phyloP scores from a whole-genome alignment of 2,329 filamentous ascomycete genomes.

The Acrodontium crateriforme region DNA sequence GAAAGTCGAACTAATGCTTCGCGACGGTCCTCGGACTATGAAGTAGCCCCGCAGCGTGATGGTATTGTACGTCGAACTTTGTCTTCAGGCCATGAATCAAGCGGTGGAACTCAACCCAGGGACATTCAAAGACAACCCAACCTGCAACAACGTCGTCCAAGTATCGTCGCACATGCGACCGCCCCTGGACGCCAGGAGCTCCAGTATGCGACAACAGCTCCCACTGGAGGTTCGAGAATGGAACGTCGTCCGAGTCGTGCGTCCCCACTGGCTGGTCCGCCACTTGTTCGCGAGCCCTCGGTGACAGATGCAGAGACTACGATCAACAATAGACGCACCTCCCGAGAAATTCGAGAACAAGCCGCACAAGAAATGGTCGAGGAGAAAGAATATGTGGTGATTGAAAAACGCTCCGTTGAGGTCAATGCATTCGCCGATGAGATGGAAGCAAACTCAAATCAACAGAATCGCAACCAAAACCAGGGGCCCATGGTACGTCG shows the following conservation, averaged over 20 bases:
- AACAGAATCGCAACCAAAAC: constrained; percentile 38
- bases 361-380: constrained; percentile 79
- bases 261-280: constrained; percentile 25
- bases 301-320: constrained; percentile 8
- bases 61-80: constrained; percentile 14
- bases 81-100: constrained; percentile 9
- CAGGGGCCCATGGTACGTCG: constrained; percentile 56
- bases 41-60: constrained; percentile 10
- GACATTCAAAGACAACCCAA: constrained; percentile 21
- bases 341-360: constrained; percentile 41
- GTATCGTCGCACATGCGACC: constrained; percentile 30
- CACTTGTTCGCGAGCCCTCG: constrained; percentile 34
- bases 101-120: constrained; percentile 3
- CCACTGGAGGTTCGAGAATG: constrained; percentile 19
- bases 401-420: constrained; percentile 89
- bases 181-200: constrained; percentile 29
- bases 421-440: constrained; percentile 97
- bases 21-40: constrained; percentile 15
- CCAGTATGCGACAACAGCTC: constrained; percentile 18
- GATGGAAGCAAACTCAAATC: constrained; percentile 49
- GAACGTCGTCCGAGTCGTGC: constrained; percentile 49
- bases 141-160: constrained; percentile 28
- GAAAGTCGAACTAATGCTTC: constrained; percentile 7
- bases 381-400: constrained; percentile 87
- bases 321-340: constrained; percentile 10